phyloP scores from a whole-genome alignment of 2,329 filamentous ascomycete genomes.

The Canariomyces notabilis region DNA sequence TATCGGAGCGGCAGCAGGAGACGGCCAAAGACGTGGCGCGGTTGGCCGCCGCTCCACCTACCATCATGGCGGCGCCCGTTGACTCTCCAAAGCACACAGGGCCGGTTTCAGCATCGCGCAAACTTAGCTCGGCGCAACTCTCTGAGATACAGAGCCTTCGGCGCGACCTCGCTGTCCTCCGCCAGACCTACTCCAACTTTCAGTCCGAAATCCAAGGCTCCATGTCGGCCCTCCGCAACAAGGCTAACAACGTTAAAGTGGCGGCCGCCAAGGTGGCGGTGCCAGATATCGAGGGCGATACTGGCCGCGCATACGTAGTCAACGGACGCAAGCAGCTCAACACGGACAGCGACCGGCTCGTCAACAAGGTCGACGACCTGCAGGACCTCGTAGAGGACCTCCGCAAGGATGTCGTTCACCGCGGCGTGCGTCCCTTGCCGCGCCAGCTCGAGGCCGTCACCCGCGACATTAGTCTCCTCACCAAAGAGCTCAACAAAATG shows the following conservation, averaged over 20 bases:
- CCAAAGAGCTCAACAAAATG: constrained; percentile 86
- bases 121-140: constrained; percentile 57
- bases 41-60: constrained; percentile 41
- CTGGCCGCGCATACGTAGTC: constrained; percentile 81
- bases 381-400: constrained; percentile 95
- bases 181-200: constrained; percentile 90
- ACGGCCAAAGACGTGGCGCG: constrained; percentile 79
- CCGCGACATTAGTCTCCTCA: constrained; percentile 78
- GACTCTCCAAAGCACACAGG: constrained; percentile 44
- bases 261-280: constrained; percentile 65
- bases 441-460: constrained; percentile 84
- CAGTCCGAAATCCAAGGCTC: constrained; percentile 82
- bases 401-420: constrained; percentile 90
- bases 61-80: constrained; percentile 34
- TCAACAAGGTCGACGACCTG: constrained; percentile 91
- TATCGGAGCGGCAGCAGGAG: constrained; percentile 87
- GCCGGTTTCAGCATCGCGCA: constrained; percentile 27
- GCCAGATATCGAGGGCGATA: constrained; percentile 68
- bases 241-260: constrained; percentile 75
- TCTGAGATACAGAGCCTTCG: constrained; percentile 76
- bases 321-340: constrained; percentile 82
- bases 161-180: constrained; percentile 82
- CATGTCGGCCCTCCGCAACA: constrained; percentile 76
- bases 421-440: constrained; percentile 85
- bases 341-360: constrained; percentile 82